Percentiles rank a stretch among this genome's conserved stretches.
Evolutionary conservation across 2,329 filamentous ascomycete genomes (phyloP).

Genomic region (Stagonosporopsis cucurbitacearum): DNA sequence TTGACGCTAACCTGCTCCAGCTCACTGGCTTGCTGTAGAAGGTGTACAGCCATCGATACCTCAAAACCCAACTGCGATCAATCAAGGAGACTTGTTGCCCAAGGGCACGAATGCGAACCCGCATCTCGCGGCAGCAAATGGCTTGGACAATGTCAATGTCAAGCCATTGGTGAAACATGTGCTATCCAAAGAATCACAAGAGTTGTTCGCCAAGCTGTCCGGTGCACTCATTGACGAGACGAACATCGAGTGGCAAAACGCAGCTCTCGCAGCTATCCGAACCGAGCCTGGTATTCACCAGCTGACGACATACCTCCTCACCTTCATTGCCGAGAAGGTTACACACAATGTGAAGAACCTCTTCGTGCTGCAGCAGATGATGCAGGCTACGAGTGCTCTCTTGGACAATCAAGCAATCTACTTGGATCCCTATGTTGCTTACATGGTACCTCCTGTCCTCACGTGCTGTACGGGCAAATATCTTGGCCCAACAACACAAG

Average conservation of each 20-base stretch:
- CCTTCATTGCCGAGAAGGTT: slow-evolving; percentile 94
- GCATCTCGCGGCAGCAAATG: slow-evolving; percentile 80
- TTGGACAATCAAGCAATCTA: slow-evolving; percentile 84
- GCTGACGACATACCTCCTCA: slow-evolving; percentile 93
- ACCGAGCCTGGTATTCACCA: slow-evolving; percentile 94
- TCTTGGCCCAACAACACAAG: slow-evolving; percentile 66
- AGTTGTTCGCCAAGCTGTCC: slow-evolving; percentile 97
- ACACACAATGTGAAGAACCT: slow-evolving; percentile 91
- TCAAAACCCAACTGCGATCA: slow-evolving; percentile 89
- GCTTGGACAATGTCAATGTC: slow-evolving; percentile 81
- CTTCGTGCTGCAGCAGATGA: slow-evolving; percentile 88
- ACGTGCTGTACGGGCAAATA: slow-evolving; percentile 89
- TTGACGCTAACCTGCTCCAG: slow-evolving; percentile 55
- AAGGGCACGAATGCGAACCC: slow-evolving; percentile 90
- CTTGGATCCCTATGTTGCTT: slow-evolving; percentile 70
- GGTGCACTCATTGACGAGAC: slow-evolving; percentile 85
- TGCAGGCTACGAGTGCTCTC: slow-evolving; percentile 85
- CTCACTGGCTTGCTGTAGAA: slow-evolving; percentile 97
- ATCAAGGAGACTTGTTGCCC: slow-evolving; percentile 84
- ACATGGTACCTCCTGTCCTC: slow-evolving; percentile 83
- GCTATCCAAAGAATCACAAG: slow-evolving; percentile 90
- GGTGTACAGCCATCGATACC: slow-evolving; percentile 96
- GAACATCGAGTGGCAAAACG: slow-evolving; percentile 83
- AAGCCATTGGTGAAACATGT: slow-evolving; percentile 95
- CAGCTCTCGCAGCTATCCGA: slow-evolving; percentile 82